Evolutionary conservation across 805 yeast species (phyloP).

Genomic region (Ogataea philodendri): DNA sequence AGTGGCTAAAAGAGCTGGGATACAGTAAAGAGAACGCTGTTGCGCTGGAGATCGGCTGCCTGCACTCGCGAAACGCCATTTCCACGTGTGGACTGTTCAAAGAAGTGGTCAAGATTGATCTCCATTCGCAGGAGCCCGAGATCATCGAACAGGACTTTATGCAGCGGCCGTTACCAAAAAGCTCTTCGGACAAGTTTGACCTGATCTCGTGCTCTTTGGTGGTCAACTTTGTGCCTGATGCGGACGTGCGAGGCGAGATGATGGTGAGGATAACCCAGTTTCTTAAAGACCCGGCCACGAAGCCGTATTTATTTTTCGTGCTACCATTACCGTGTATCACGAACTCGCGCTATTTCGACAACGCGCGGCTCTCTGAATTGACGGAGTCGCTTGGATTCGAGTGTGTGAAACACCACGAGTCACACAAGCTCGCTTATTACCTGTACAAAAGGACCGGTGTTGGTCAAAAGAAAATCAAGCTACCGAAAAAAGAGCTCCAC

Average conservation of each 20-base stretch:
- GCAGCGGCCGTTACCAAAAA: constrained; percentile 61
- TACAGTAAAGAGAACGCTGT: constrained; percentile 13
- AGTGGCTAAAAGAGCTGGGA: constrained; percentile 54
- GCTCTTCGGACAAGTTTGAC: constrained; percentile 49
- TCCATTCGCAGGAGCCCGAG: constrained; percentile 72
- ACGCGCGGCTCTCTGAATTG: constrained; percentile 40
- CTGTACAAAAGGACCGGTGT: constrained; percentile 46
- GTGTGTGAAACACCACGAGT: constrained; percentile 46
- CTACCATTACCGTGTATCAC: constrained; percentile 82
- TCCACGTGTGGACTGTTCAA: constrained; percentile 56
- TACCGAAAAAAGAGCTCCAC: constrained; percentile 48
- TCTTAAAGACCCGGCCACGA: constrained; percentile 36
- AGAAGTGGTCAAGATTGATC: constrained; percentile 63
- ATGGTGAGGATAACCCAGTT: constrained; percentile 56
- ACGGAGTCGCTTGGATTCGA: constrained; percentile 62
- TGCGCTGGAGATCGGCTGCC: constrained; percentile 83
- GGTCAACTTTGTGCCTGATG: constrained; percentile 80
- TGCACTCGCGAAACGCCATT: constrained; percentile 65
- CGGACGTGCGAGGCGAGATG: constrained; percentile 75
- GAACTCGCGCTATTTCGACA: constrained; percentile 77
- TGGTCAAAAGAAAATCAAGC: constrained; percentile 5
- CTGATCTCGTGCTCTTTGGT: constrained; percentile 83
- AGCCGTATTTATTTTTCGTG: constrained; percentile 61
- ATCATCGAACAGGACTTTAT: constrained; percentile 82
- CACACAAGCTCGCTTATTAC: constrained; percentile 75